A percentile compares a stretch with the other conserved stretches of the same genome.
phyloP scores from a whole-genome alignment of 139 green algal genomes.

The Chlorella sp. region DNA sequence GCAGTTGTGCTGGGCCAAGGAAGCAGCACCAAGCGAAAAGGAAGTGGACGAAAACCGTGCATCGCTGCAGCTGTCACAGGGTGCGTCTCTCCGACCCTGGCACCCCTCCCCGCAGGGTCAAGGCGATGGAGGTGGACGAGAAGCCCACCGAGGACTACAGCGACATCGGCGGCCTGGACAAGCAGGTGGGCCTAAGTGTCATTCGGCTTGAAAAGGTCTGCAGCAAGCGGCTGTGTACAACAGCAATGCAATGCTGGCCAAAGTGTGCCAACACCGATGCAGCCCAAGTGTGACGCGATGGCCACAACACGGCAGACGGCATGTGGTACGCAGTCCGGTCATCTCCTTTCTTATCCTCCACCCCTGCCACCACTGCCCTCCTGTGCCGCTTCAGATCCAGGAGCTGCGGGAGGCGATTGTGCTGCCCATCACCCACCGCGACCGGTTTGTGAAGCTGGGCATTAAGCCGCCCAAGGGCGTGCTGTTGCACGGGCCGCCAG shows the following conservation, averaged over 20 bases:
- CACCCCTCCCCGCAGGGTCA: slow-evolving; percentile 35
- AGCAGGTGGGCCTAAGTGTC: background rate
- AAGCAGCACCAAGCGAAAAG: no score
- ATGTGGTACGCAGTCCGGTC: no score
- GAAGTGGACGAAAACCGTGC: no score
- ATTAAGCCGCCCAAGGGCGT: slow-evolving; percentile 97
- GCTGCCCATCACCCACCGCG: slow-evolving; percentile 98
- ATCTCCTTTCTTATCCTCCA: no score
- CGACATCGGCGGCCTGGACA: slow-evolving; percentile 81
- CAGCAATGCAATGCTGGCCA: no score
- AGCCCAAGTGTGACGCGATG: no score
- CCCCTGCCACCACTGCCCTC: background rate
- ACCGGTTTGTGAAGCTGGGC: slow-evolving; percentile 91
- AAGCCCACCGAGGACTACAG: slow-evolving; percentile 99
- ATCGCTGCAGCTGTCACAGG: background rate
- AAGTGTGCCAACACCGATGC: no score
- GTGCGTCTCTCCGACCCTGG: background rate
- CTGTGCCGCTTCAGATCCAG: slow-evolving; percentile 84
- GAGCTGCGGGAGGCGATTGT: slow-evolving; percentile 98
- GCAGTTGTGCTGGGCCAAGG: background rate
- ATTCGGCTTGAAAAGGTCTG: no score
- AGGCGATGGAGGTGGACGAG: slow-evolving; percentile 94
- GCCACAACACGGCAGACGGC: no score
- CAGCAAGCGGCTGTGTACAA: no score
- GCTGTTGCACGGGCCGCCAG: slow-evolving; percentile 88